A percentile compares a stretch with the other conserved stretches of the same genome.
Conservation (phyloP, 108 stramenopile species). For the Aurantiochytrium sp. region DNA sequence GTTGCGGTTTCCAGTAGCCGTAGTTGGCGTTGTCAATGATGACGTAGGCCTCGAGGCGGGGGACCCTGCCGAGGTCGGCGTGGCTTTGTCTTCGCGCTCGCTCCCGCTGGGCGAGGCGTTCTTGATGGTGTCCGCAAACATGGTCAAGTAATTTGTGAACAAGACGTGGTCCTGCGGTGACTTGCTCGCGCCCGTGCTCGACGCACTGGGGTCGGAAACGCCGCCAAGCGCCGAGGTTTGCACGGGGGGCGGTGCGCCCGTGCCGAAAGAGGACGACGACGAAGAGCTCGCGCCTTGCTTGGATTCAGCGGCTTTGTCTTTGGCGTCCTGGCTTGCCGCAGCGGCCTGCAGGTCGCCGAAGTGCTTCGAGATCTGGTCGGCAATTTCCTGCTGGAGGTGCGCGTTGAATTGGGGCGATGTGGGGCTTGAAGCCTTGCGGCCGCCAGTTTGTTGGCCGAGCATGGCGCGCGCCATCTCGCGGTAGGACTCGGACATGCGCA, state of each 20-base stretch:
- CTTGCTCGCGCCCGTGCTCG: too few relatives aligned
- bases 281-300: too few relatives aligned
- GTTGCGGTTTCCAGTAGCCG: neutral
- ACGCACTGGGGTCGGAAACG: too few relatives aligned
- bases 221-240: too few relatives aligned
- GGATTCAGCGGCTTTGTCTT: too few relatives aligned
- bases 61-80: neutral
- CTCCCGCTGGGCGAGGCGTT: neutral
- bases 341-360: neutral
- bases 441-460: neutral
- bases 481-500: neutral
- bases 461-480: constrained; percentile 7
- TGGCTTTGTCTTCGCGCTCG: neutral
- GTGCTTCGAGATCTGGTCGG: neutral
- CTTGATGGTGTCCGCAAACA: neutral
- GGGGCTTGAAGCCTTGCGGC: neutral
- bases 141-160: neutral
- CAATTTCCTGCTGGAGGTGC: neutral
- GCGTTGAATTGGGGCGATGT: constrained; percentile 16
- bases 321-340: neutral
- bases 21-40: neutral
- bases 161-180: neutral
- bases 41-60: neutral
- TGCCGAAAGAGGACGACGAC: too few relatives aligned
- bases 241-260: too few relatives aligned